phyloP scores from a whole-genome alignment of 306 rosid species.

The Malus fusca region DNA sequence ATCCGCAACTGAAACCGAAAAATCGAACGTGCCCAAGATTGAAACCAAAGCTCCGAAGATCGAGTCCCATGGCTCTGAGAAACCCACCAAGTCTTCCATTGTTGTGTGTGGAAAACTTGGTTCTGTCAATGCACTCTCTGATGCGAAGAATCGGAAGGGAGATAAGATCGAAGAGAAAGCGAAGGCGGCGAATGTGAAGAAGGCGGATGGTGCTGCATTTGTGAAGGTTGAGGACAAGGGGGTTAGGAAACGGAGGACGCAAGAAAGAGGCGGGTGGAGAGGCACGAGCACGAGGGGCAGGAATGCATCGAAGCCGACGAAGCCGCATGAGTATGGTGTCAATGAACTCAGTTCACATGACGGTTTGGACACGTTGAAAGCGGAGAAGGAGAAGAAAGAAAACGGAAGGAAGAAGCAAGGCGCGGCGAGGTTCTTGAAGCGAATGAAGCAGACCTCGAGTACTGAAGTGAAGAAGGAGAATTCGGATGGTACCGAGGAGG shows the following conservation, averaged over 20 bases:
- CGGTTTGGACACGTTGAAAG: conserved; percentile 17
- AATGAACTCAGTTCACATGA: conserved; percentile 40
- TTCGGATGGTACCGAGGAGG: conserved; percentile 18
- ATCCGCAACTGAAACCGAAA: not conserved
- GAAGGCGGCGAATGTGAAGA: conserved; percentile 1
- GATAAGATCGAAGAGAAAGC: conserved; percentile 9
- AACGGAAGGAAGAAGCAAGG: conserved; percentile 32
- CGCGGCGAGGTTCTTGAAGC: conserved; percentile 38
- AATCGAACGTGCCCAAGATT: conserved; percentile 8
- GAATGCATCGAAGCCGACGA: not conserved
- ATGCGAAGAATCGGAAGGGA: conserved; percentile 6
- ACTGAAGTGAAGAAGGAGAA: conserved; percentile 1
- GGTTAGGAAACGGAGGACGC: conserved; percentile 16
- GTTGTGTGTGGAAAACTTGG: conserved; percentile 27
- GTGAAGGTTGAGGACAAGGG: conserved; percentile 22
- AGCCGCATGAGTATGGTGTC: conserved; percentile 24
- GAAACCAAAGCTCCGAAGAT: conserved; percentile 16
- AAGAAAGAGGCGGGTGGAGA: conserved; percentile 21
- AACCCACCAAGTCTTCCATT: conserved; percentile 24
- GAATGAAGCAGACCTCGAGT: conserved; percentile 36
- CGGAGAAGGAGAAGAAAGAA: conserved; percentile 26
- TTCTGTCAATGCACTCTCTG: conserved; percentile 5
- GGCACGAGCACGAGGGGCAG: conserved; percentile 7
- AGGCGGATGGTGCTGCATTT: not conserved
- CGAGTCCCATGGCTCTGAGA: conserved; percentile 9